These are phyloP conservation scores for Osmozyma mogii DNA, from an alignment of 805 yeast genomes.

Conservation along the genomic window DNA sequence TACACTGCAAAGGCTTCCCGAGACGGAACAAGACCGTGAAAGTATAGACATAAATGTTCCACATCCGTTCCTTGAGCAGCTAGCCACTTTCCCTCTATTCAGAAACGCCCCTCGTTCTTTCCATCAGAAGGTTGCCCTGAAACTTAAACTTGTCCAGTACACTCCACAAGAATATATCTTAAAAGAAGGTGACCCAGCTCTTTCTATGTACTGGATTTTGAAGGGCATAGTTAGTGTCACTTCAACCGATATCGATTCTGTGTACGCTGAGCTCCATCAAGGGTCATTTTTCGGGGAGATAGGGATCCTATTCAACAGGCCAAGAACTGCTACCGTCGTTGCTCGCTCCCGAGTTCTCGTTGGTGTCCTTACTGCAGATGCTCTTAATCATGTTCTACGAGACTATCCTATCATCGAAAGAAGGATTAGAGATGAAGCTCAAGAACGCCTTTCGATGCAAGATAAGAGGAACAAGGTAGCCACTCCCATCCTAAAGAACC, in stretches of 20 bases:
- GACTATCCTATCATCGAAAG: slow-evolving; percentile 61
- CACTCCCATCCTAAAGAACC: slow-evolving; percentile 19
- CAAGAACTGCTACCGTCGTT: slow-evolving; percentile 72
- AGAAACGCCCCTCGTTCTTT: slow-evolving; percentile 60
- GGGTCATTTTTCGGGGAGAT: slow-evolving; percentile 77
- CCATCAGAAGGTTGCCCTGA: slow-evolving; percentile 49
- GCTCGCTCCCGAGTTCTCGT: slow-evolving; percentile 59
- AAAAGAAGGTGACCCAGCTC: slow-evolving; percentile 64
- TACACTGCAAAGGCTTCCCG: not conserved
- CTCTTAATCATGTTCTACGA: slow-evolving; percentile 49
- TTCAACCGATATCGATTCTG: slow-evolving; percentile 68
- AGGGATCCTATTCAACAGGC: slow-evolving; percentile 67
- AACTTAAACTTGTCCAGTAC: slow-evolving; percentile 50
- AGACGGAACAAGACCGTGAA: not conserved
- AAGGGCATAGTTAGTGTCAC: slow-evolving; percentile 73
- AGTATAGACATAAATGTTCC: slow-evolving; percentile 37
- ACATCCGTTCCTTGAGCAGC: slow-evolving; percentile 43
- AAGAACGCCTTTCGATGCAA: slow-evolving; percentile 64
- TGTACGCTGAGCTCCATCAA: slow-evolving; percentile 59
- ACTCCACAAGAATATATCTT: slow-evolving; percentile 66
- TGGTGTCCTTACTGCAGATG: slow-evolving; percentile 62
- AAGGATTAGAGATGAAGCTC: slow-evolving; percentile 70
- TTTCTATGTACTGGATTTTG: slow-evolving; percentile 73
- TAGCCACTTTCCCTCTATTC: slow-evolving; percentile 58
- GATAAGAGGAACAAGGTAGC: slow-evolving; percentile 49